phyloP scores from a whole-genome alignment of 148 eudicot genomes.

The Dianthus caryophyllus region DNA sequence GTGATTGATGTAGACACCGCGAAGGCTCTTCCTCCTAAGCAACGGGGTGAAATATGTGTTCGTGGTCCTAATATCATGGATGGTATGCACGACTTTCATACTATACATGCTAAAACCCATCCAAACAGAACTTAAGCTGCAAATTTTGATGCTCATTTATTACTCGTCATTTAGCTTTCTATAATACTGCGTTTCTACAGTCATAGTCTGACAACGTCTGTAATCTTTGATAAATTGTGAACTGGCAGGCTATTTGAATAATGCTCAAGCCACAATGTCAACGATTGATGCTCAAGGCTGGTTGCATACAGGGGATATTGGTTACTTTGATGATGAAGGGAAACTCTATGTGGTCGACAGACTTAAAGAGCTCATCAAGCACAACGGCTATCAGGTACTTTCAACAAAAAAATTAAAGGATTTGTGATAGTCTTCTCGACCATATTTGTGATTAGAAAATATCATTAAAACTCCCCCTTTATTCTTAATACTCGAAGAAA shows the following conservation, averaged over 20 bases:
- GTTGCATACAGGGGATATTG: conserved; percentile 89
- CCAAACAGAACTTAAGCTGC: neutral
- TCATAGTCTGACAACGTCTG: neutral
- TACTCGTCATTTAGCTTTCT: neutral
- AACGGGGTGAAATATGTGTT: conserved; percentile 82
- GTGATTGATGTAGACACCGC: conserved; percentile 51
- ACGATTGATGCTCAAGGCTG: conserved; percentile 69
- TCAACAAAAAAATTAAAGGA: no score
- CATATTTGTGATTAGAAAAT: no score
- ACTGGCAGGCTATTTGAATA: conserved; percentile 55
- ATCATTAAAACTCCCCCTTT: no score
- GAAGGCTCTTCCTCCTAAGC: conserved; percentile 68
- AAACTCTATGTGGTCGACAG: conserved; percentile 72
- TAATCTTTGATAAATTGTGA: neutral
- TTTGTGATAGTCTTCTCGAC: no score
- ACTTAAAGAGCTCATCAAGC: conserved; percentile 82
- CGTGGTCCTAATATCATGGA: conserved; percentile 73
- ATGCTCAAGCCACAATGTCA: conserved; percentile 56
- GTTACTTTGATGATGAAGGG: conserved; percentile 77
- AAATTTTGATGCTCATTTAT: neutral
- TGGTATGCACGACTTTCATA: conserved; percentile 32
- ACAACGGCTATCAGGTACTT: conserved; percentile 72
- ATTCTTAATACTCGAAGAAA: neutral
- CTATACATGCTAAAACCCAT: neutral
- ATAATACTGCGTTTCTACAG: neutral